Percentiles rank a stretch among this genome's conserved stretches.
Evolutionary conservation across 176 grass and related monocot species (phyloP).

Genomic region (Oryza officinalis): DNA sequence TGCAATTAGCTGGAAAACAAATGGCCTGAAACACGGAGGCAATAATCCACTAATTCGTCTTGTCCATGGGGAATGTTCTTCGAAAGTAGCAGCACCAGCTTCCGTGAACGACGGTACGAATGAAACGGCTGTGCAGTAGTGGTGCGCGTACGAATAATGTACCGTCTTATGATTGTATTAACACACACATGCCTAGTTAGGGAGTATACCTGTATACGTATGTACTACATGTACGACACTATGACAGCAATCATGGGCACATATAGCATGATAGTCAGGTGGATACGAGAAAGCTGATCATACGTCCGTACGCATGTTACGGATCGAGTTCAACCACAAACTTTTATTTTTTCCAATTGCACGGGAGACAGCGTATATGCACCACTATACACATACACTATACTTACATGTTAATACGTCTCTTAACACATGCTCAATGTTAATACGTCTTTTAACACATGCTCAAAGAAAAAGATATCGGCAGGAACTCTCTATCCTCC

Average conservation of each 20-base stretch:
- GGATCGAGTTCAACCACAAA: neutral
- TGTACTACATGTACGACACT: neutral
- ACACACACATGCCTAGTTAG: neutral
- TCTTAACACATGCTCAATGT: too few relatives aligned
- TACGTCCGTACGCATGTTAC: neutral
- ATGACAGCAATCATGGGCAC: neutral
- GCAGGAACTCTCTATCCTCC: too few relatives aligned
- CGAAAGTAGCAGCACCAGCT: slow-evolving; percentile 11
- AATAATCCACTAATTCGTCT: neutral
- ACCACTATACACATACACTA: too few relatives aligned
- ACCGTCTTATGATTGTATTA: slow-evolving; percentile 12
- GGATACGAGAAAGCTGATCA: neutral
- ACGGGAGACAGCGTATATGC: too few relatives aligned
- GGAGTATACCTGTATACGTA: too few relatives aligned
- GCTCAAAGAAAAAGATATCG: too few relatives aligned
- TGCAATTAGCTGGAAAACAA: slow-evolving; percentile 37
- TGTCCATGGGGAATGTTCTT: slow-evolving; percentile 40
- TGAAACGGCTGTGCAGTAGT: neutral
- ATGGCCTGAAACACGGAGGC: neutral
- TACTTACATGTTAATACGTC: too few relatives aligned
- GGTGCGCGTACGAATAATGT: neutral
- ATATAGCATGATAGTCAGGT: neutral
- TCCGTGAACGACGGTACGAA: neutral
- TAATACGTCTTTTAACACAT: too few relatives aligned
- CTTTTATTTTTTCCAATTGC: too few relatives aligned